These are phyloP conservation scores for Voacanga thouarsii DNA, from an alignment of 257 asterid genomes.

Conservation along the genomic window DNA sequence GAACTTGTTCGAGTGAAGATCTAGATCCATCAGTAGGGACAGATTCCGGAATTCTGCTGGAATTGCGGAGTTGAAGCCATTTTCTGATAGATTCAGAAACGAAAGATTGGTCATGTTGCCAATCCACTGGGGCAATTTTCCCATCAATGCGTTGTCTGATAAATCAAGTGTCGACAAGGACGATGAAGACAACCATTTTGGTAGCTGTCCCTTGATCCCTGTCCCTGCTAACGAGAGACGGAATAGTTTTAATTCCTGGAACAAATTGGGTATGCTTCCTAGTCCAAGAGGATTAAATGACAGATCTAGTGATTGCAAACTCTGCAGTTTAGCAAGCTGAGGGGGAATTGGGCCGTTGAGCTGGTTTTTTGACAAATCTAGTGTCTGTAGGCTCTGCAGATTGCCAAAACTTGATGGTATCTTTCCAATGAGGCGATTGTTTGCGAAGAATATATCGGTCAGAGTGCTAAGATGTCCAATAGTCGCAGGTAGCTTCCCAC, in stretches of 20 bases:
- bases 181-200: constrained; percentile 48
- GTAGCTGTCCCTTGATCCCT: constrained; percentile 53
- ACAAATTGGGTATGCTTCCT: constrained; percentile 44
- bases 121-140: constrained; percentile 57
- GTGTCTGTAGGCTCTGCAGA: constrained; percentile 31
- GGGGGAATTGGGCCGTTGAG: constrained; percentile 45
- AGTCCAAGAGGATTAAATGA: constrained; percentile 58
- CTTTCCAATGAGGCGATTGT: constrained; percentile 47
- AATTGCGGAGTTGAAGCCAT: constrained; percentile 42
- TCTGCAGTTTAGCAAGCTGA: constrained; percentile 32
- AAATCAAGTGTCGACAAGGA: constrained; percentile 50
- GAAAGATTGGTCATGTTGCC: constrained; percentile 60
- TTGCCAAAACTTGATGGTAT: constrained; percentile 54
- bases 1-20: constrained; percentile 65
- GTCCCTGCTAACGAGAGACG: constrained; percentile 41
- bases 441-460: constrained; percentile 38
- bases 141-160: constrained; percentile 52
- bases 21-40: constrained; percentile 38
- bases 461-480: constrained; percentile 51
- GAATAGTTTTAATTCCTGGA: constrained; percentile 32
- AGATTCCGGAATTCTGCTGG: constrained; percentile 52
- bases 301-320: constrained; percentile 40
- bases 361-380: constrained; percentile 54
- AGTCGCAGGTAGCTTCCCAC: constrained; percentile 49
- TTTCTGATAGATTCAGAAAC: constrained; percentile 51